Base-by-base conservation (phyloP, 2,329 filamentous ascomycete genomes). In the Aspergillus calidoustus region DNA sequence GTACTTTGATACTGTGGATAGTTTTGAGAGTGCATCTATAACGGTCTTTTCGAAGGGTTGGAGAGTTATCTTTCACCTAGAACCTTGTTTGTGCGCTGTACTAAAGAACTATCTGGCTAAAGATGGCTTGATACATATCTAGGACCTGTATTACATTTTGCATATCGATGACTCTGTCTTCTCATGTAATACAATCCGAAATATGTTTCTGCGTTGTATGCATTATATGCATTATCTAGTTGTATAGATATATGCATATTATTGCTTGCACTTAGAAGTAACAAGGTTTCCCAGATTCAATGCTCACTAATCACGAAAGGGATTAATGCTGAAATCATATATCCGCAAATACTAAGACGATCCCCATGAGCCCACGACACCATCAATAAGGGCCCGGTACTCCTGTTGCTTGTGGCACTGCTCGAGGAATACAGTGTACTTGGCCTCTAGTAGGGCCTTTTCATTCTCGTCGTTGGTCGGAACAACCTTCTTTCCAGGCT, bases 391-490 rank as follows among this genome's bases (percentile, higher is more conserved):
- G 71, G 83, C 87, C 71, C 95, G 86, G 76, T 96, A 97, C 63
- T 84, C 83, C 77, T 91, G 89, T 82, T 99, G 95, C 62, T 90
- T 90, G 72, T 88, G 86, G 77, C 91, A 95, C 83, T 96, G 92
- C 78, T 97, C 91, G 60, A 98, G 79, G 82, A 98, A 98, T n/a
- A 99, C 87, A 72, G 92, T 89, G 75, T 97, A 99, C 83, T 99
- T 99, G 65, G 89, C 90, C 69, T 91, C 84, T 56, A 99, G 81
- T 67, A 99, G 80, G 73, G 87, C 87, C 83, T 91, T 93, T 82
- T 97, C 90, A 11, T 85, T 85, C 62, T 81, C 79, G 74, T 96
- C 87, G 57, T 83, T 86, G 23, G 88, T 88, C 0, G 94, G 93
- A 76, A 89, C 84, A 2, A 97, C 90, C 53, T 93, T 86, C 71